Base-by-base conservation (phyloP, 73 alveolate species). In the Halteria grandinella region DNA sequence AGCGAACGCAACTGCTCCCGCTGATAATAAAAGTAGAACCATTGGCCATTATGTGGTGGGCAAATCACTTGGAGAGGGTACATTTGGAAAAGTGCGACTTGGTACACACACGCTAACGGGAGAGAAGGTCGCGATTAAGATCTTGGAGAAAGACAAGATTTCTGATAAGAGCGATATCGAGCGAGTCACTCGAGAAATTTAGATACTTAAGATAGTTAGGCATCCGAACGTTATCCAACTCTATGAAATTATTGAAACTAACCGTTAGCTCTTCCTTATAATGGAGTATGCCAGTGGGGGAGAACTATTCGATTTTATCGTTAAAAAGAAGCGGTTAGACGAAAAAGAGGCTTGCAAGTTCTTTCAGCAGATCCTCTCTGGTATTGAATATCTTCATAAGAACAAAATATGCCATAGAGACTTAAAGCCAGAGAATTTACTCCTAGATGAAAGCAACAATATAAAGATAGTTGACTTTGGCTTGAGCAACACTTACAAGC, bases 401-500 rank as follows among this genome's bases (percentile, higher is more conserved):
- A 69, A 66, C 28, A 90, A 91, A 14, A 82, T 92, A 7, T 86
- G 91, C 63, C 97, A 93, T 49, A 74, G 98, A 52, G 99, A 94
- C 70, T 74, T 94, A 57, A 94, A 92, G 44, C 97, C 98, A 32
- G 97, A 94, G 75, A 94, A 94, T 77, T 55, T 87, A 29, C 81
- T 94, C 53, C 64, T 94, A 58, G 89, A 90, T 40, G 91, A 89
- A 48, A 75, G 79, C 54, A 87, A 69, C 51, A 86, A 82, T 55
- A 72, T 89, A 44, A 89, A 90, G 71, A 89, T 94, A n/a, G 93
- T 92, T 7, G 99, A 94, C 83, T 94, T 94, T 73, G 98, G 99
- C 47, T 77, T 92, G 31, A 60, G 93, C 41, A 83, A 86, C 69
- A 86, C 91, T 0, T 86, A 79, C 50, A 53, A 70, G 28, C 55